phyloP scores from a whole-genome alignment of 495 filamentous ascomycete genomes.

The Lasiosphaeria hispida region DNA sequence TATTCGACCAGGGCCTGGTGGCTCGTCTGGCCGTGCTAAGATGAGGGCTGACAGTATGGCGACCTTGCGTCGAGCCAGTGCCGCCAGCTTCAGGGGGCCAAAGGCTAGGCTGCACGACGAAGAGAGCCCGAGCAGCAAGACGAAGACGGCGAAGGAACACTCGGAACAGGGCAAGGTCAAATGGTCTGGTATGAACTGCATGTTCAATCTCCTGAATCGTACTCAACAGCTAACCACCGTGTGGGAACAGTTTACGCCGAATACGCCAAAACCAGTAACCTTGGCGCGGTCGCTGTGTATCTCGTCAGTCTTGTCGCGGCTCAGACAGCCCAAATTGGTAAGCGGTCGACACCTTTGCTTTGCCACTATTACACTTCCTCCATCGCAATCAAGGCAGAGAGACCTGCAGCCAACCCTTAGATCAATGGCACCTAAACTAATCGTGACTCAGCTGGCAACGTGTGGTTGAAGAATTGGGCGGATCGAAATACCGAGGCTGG shows the following conservation, averaged over 20 bases:
- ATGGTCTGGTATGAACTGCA: conserved; percentile 59
- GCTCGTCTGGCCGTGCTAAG: conserved; percentile 33
- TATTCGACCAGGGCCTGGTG: conserved; percentile 55
- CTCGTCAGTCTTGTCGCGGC: conserved; percentile 70
- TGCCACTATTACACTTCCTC: neutral
- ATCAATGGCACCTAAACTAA: neutral
- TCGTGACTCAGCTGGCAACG: conserved; percentile 55
- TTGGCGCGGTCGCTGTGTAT: conserved; percentile 80
- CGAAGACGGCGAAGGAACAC: conserved; percentile 80
- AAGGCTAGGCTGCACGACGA: conserved; percentile 81
- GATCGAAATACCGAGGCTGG: conserved; percentile 68
- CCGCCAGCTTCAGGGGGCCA: conserved; percentile 83
- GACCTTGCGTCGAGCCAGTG: conserved; percentile 84
- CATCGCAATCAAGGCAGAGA: neutral
- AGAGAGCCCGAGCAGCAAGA: conserved; percentile 65
- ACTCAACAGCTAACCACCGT: neutral
- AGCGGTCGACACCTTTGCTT: conserved; percentile 25
- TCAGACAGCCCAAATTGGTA: conserved; percentile 73
- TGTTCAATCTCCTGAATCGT: neutral
- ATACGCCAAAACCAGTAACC: conserved; percentile 91
- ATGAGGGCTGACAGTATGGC: conserved; percentile 66
- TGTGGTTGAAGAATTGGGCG: conserved; percentile 94
- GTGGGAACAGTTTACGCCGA: conserved; percentile 62
- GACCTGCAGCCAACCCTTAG: neutral
- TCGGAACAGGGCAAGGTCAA: conserved; percentile 95